These are phyloP conservation scores for Escallonia herrerae DNA, from an alignment of 129 eudicot species.

Conservation along the genomic window DNA sequence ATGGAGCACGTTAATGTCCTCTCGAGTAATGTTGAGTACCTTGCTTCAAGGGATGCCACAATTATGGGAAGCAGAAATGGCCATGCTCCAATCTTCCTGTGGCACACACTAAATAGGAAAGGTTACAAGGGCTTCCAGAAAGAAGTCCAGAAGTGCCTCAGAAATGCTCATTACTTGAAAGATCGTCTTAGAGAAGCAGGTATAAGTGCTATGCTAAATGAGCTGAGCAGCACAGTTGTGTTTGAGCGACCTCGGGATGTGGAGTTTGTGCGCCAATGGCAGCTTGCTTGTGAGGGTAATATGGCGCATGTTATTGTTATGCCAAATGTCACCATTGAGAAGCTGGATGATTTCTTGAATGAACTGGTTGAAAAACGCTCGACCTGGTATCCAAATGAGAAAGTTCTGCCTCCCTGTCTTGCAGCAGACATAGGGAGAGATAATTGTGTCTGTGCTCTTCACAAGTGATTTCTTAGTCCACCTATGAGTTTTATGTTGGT, in stretches of 20 bases:
- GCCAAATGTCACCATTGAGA: constrained; percentile 83
- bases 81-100: constrained; percentile 92
- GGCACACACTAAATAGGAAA: constrained; percentile 91
- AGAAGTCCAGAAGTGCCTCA: constrained; percentile 92
- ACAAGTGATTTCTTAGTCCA: constrained; percentile 34
- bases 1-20: constrained; percentile 76
- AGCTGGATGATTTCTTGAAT: constrained; percentile 59
- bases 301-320: constrained; percentile 95
- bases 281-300: constrained; percentile 83
- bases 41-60: constrained; percentile 97
- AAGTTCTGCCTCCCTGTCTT: constrained; percentile 71
- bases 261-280: constrained; percentile 88
- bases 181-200: constrained; percentile 61
- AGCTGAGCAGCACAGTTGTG: constrained; percentile 94
- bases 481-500: constrained; percentile 3
- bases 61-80: constrained; percentile 98
- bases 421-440: constrained; percentile 69
- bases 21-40: constrained; percentile 88
- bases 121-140: constrained; percentile 96
- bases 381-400: constrained; percentile 54
- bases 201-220: constrained; percentile 92
- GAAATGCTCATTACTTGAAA: constrained; percentile 86
- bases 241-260: constrained; percentile 91
- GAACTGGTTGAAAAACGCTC: constrained; percentile 54
- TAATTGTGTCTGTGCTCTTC: constrained; percentile 64